These are phyloP conservation scores for Sporothrix brasiliensis DNA, from an alignment of 2,329 filamentous ascomycete genomes.

Conservation along the genomic window DNA sequence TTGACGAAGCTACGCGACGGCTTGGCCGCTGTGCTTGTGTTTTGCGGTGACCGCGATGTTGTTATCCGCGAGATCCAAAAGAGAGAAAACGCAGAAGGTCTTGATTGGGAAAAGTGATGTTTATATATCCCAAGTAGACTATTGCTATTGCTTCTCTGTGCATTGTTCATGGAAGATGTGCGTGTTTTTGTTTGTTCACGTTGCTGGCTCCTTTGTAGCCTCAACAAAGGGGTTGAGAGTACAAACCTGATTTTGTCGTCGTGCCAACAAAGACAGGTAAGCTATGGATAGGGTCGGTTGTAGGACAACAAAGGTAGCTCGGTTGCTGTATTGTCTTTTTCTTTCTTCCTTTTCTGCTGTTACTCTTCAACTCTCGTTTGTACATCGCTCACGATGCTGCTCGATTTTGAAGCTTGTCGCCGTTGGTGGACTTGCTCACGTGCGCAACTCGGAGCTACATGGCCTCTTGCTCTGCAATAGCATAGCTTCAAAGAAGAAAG, in stretches of 20 bases:
- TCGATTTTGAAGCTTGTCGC: background rate
- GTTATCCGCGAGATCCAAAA: background rate
- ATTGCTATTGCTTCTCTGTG: background rate
- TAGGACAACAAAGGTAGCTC: background rate
- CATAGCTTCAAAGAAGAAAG: background rate
- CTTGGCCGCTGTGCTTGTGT: background rate
- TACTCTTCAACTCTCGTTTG: background rate
- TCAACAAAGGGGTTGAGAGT: slow-evolving; percentile 9
- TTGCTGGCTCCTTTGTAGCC: background rate
- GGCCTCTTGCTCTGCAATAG: no score
- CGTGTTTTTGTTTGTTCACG: background rate
- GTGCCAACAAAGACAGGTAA: background rate
- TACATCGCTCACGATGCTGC: background rate
- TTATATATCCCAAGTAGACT: background rate
- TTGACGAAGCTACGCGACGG: background rate
- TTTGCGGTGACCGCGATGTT: background rate
- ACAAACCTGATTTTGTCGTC: background rate
- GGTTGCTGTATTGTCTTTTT: background rate
- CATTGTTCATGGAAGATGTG: background rate
- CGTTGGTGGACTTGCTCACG: background rate
- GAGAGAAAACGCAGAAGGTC: background rate
- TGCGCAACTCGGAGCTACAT: background rate
- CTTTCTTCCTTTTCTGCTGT: no score
- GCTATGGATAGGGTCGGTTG: background rate
- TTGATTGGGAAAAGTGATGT: background rate